Conservation (phyloP, 164 flowering plant species). For the Euptelea pleiosperma region DNA sequence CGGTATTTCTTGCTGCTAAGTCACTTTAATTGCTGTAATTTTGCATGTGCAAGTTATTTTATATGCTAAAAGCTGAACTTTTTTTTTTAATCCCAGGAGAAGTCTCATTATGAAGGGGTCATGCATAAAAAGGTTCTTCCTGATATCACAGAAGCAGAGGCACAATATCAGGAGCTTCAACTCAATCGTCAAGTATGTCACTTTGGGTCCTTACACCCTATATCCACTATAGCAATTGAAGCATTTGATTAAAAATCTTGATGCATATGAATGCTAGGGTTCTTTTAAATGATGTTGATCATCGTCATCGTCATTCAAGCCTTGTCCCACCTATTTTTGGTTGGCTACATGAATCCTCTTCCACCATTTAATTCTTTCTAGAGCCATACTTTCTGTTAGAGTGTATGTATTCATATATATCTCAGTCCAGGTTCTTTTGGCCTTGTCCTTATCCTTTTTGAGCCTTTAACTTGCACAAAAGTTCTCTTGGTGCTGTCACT, state of each 20-base stretch:
- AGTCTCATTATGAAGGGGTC: constrained; percentile 61
- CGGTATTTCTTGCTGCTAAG: constrained; percentile 31
- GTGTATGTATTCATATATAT: too few species aligned
- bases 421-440: too few species aligned
- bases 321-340: too few species aligned
- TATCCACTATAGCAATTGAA: not conserved
- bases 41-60: not conserved
- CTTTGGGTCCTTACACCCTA: not conserved
- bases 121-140: constrained; percentile 61
- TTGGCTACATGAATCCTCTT: too few species aligned
- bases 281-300: too few species aligned
- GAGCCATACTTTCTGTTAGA: too few species aligned
- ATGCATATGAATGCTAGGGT: too few species aligned
- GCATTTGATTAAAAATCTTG: not conserved
- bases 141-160: constrained; percentile 60
- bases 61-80: not conserved
- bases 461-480: too few species aligned
- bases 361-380: too few species aligned
- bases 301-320: too few species aligned
- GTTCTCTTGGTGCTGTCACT: too few species aligned
- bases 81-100: constrained; percentile 43
- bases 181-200: constrained; percentile 45
- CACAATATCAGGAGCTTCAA: constrained; percentile 44
- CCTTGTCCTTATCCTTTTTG: too few species aligned
- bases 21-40: not conserved